Conservation (phyloP, 768 basidiomycete genomes). For the Mycena pura region DNA sequence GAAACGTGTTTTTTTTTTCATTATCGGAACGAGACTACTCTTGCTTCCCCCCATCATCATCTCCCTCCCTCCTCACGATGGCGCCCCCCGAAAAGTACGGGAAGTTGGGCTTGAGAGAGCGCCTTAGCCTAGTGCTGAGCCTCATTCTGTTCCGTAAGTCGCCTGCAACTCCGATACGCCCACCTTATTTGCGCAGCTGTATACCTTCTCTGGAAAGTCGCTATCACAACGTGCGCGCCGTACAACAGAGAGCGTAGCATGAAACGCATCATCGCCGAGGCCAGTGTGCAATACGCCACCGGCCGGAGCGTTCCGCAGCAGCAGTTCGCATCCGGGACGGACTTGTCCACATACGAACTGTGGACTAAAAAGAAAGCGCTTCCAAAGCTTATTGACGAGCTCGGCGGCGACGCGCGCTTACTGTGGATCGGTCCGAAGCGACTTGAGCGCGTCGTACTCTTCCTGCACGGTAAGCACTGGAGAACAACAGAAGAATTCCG, state of each 20-base stretch:
- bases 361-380: slow-evolving; percentile 28
- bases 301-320: slow-evolving; percentile 32
- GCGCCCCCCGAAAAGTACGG: background rate
- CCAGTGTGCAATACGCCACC: slow-evolving; percentile 14
- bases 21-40: too few relatives aligned
- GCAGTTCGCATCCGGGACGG: slow-evolving; percentile 32
- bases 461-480: slow-evolving; percentile 36
- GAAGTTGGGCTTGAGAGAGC: slow-evolving; percentile 9
- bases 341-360: slow-evolving; percentile 27
- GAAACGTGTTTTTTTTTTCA: too few relatives aligned
- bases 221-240: slow-evolving; percentile 30
- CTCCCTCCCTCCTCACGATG: too few relatives aligned
- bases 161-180: background rate
- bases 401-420: slow-evolving; percentile 34
- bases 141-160: slow-evolving; percentile 6
- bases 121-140: background rate
- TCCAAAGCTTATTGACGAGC: slow-evolving; percentile 32
- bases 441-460: slow-evolving; percentile 40
- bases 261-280: slow-evolving; percentile 31
- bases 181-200: slow-evolving; percentile 20
- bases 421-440: slow-evolving; percentile 42
- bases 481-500: background rate
- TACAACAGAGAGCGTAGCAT: slow-evolving; percentile 33
- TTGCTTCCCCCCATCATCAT: too few relatives aligned
- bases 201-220: slow-evolving; percentile 28